Conservation (phyloP, 257 asterid species). For the Primulina eburnea region DNA sequence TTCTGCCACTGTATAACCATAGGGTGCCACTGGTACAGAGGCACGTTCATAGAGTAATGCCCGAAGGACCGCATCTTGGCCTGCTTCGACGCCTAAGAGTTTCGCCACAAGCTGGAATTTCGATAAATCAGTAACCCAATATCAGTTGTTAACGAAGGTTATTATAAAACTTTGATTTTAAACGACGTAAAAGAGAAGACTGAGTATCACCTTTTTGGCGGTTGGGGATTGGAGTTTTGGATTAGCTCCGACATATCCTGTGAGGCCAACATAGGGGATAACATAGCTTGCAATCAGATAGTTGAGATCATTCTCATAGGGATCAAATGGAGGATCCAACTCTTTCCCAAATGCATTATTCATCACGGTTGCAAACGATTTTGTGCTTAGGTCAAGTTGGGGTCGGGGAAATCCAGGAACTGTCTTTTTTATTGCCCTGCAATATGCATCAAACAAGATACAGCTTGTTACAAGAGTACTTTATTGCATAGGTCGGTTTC, state of each 20-base stretch:
- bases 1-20: constrained; percentile 35
- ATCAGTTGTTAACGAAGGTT: neutral
- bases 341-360: constrained; percentile 50
- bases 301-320: constrained; percentile 69
- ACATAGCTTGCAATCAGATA: constrained; percentile 75
- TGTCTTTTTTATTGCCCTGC: constrained; percentile 69
- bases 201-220: constrained; percentile 46
- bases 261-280: constrained; percentile 84
- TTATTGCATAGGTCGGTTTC: too few species aligned
- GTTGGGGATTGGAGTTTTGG: constrained; percentile 49
- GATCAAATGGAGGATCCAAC: constrained; percentile 68
- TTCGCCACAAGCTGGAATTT: constrained; percentile 42
- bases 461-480: too few species aligned
- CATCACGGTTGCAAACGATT: constrained; percentile 56
- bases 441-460: neutral
- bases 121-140: too few species aligned
- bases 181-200: too few species aligned
- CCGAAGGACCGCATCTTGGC: constrained; percentile 49
- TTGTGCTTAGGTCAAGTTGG: constrained; percentile 48
- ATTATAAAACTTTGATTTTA: neutral
- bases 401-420: constrained; percentile 82
- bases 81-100: constrained; percentile 52
- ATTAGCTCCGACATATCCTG: constrained; percentile 87
- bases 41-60: constrained; percentile 25
- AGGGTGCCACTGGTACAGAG: constrained; percentile 17